Conservation (phyloP, 768 basidiomycete species). For the Pisolithus tinctorius region DNA sequence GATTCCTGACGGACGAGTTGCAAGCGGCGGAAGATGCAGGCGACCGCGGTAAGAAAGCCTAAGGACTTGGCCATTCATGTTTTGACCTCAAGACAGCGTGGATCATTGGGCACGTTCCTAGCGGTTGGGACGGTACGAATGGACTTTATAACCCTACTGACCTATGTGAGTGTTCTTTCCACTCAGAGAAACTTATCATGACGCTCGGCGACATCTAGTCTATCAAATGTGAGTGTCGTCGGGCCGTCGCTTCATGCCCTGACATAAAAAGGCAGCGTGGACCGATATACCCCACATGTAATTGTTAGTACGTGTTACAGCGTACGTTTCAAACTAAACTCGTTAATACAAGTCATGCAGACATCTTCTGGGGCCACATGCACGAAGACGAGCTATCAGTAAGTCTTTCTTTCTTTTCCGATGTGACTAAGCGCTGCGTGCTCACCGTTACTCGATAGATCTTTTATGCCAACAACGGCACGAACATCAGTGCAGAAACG, state of each 20-base stretch:
- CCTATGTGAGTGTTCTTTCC: constrained; percentile 44
- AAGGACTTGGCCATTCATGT: not conserved
- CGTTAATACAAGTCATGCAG: constrained; percentile 26
- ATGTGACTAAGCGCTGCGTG: not conserved
- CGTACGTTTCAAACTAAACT: not conserved
- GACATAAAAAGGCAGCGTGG: constrained; percentile 39
- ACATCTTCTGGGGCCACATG: constrained; percentile 74
- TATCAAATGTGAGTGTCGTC: constrained; percentile 39
- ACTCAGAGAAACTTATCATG: constrained; percentile 1
- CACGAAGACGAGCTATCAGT: constrained; percentile 71
- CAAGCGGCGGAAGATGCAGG: constrained; percentile 74
- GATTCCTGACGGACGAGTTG: constrained; percentile 71
- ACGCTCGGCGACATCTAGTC: constrained; percentile 19
- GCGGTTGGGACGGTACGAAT: constrained; percentile 70
- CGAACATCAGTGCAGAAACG: constrained; percentile 46
- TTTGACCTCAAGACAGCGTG: constrained; percentile 30
- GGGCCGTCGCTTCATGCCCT: not conserved
- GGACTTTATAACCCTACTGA: constrained; percentile 58
- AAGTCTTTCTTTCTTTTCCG: constrained; percentile 7
- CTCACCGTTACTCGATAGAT: constrained; percentile 35
- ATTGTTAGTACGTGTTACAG: constrained; percentile 54
- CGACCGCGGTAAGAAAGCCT: constrained; percentile 48
- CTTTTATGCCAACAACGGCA: constrained; percentile 68
- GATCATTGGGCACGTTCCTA: constrained; percentile 52
- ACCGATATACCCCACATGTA: constrained; percentile 74